Percentiles rank a stretch among this genome's conserved stretches.
These are phyloP conservation scores for Skeletonema grethae DNA, from an alignment of 108 stramenopile species.

Conservation along the genomic window DNA sequence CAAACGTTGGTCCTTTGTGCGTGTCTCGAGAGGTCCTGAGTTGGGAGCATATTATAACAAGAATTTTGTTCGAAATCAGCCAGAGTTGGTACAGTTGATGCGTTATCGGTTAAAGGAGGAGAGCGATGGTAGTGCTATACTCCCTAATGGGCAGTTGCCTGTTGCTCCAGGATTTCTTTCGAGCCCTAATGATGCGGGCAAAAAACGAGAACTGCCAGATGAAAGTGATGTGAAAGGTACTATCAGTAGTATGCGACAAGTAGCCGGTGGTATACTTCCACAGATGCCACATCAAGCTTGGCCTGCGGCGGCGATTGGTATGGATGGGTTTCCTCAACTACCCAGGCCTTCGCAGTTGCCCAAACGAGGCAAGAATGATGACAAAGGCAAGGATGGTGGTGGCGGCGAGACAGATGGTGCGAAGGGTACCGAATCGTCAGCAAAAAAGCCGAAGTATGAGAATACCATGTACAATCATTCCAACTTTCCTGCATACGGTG, in stretches of 20 bases:
- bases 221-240: not conserved
- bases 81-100: constrained; percentile 57
- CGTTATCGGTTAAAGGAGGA: constrained; percentile 32
- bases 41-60: constrained; percentile 78
- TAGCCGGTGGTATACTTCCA: not conserved
- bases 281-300: not conserved
- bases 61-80: constrained; percentile 65
- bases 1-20: constrained; percentile 77
- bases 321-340: constrained; percentile 2
- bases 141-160: too few species aligned
- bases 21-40: constrained; percentile 70
- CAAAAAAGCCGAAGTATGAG: not conserved
- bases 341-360: not conserved
- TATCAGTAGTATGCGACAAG: not conserved
- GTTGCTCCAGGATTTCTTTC: not conserved
- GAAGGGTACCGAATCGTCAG: not conserved
- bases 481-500: not conserved
- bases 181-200: not conserved
- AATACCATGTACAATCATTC: not conserved
- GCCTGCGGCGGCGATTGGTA: not conserved
- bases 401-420: not conserved
- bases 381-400: not conserved
- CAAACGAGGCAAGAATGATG: constrained; percentile 1
- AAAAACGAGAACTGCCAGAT: not conserved
- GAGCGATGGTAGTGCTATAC: not conserved